These are phyloP conservation scores for Aspergillus fijiensis DNA, from an alignment of 2,329 filamentous ascomycete genomes.

Conservation along the genomic window DNA sequence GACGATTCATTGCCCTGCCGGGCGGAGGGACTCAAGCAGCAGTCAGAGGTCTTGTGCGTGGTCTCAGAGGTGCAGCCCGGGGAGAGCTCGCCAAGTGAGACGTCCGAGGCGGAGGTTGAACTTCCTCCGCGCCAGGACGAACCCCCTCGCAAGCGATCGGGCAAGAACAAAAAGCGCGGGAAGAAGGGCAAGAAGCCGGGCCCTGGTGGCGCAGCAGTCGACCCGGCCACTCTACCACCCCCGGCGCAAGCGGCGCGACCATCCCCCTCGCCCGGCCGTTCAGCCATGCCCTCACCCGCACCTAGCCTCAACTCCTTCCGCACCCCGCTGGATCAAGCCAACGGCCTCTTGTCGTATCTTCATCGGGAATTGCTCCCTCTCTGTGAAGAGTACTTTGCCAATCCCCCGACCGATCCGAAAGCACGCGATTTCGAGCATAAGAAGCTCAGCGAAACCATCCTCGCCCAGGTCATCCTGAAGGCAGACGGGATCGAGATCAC, in stretches of 20 bases:
- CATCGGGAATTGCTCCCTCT: slow-evolving; percentile 39
- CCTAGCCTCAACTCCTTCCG: slow-evolving; percentile 36
- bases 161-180: slow-evolving; percentile 24
- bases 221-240: slow-evolving; percentile 18
- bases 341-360: slow-evolving; percentile 39
- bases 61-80: slow-evolving; percentile 41
- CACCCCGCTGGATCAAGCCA: slow-evolving; percentile 41
- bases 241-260: slow-evolving; percentile 18
- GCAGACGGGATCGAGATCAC: slow-evolving; percentile 74
- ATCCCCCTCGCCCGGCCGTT: slow-evolving; percentile 16
- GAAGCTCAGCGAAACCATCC: slow-evolving; percentile 45
- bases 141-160: slow-evolving; percentile 9
- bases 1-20: slow-evolving; percentile 42
- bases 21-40: slow-evolving; percentile 48
- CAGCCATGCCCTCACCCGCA: slow-evolving; percentile 27
- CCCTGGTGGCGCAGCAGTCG: slow-evolving; percentile 5
- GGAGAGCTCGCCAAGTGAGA: slow-evolving; percentile 32
- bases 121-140: slow-evolving; percentile 17
- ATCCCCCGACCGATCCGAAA: slow-evolving; percentile 42
- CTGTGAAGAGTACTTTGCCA: slow-evolving; percentile 38
- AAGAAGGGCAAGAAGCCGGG: slow-evolving; percentile 29
- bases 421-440: slow-evolving; percentile 45
- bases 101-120: slow-evolving; percentile 30
- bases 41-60: slow-evolving; percentile 49
- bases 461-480: slow-evolving; percentile 48